phyloP scores from a whole-genome alignment of 768 basidiomycete species.

The Infundibulicybe gibba region DNA sequence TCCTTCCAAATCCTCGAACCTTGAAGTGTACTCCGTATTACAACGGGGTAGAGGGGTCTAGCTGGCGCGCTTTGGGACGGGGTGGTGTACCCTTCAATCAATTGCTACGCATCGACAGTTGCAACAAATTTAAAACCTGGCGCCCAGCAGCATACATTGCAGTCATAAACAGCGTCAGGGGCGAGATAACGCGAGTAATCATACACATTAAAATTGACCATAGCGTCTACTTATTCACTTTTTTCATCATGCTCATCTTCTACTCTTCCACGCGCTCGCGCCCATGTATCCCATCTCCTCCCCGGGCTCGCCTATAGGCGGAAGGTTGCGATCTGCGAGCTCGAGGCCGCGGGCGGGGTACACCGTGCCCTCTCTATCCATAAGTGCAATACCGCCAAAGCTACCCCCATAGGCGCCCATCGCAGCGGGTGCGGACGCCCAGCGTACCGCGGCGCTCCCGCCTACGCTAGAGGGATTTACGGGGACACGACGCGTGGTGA shows the following conservation, averaged over 20 bases:
- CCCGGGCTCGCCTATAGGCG: slow-evolving; percentile 37
- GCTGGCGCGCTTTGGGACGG: too few relatives aligned
- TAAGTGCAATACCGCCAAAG: slow-evolving; percentile 36
- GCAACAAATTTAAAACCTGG: too few relatives aligned
- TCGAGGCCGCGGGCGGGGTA: slow-evolving; percentile 23
- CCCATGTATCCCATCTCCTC: slow-evolving; percentile 45
- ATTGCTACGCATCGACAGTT: too few relatives aligned
- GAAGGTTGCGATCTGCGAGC: slow-evolving; percentile 44
- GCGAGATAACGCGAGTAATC: too few relatives aligned
- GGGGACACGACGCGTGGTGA: slow-evolving; percentile 37
- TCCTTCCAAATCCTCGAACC: too few relatives aligned
- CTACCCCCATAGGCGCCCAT: slow-evolving; percentile 40
- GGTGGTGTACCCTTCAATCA: too few relatives aligned
- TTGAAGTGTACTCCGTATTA: too few relatives aligned
- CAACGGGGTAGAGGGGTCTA: too few relatives aligned
- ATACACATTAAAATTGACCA: too few relatives aligned
- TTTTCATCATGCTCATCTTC: slow-evolving; percentile 30
- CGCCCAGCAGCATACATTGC: too few relatives aligned
- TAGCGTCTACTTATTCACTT: too few relatives aligned
- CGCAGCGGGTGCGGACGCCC: slow-evolving; percentile 38
- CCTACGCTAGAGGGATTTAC: slow-evolving; percentile 42
- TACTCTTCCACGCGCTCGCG: slow-evolving; percentile 43
- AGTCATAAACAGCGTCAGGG: too few relatives aligned
- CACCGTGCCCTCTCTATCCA: slow-evolving; percentile 36
- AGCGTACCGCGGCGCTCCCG: slow-evolving; percentile 42